These are phyloP conservation scores for Skeletonema tropicum DNA, from an alignment of 108 stramenopile genomes.

Conservation along the genomic window DNA sequence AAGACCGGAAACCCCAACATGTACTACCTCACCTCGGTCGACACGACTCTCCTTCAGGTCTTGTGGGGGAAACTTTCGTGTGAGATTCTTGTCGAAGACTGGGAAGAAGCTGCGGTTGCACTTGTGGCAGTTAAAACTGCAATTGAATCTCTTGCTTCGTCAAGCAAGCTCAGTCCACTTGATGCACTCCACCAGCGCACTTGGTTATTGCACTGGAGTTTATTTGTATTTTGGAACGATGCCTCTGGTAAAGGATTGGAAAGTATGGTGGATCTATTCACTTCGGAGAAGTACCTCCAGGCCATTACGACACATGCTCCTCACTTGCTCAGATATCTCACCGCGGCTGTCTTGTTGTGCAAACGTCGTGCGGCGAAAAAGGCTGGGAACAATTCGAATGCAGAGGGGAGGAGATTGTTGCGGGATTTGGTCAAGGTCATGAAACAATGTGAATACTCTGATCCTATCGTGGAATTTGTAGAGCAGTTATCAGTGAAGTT, in stretches of 20 bases:
- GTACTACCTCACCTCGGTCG: slow-evolving; percentile 78
- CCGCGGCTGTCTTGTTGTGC: slow-evolving; percentile 95
- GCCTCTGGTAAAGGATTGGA: slow-evolving; percentile 82
- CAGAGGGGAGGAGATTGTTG: slow-evolving; percentile 74
- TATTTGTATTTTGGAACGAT: slow-evolving; percentile 99
- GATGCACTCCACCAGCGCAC: slow-evolving; percentile 96
- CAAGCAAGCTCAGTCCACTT: slow-evolving; percentile 71
- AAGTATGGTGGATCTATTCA: slow-evolving; percentile 87
- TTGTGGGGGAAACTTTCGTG: slow-evolving; percentile 93
- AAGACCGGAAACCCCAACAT: slow-evolving; percentile 78
- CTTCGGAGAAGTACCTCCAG: slow-evolving; percentile 91
- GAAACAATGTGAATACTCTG: slow-evolving; percentile 91
- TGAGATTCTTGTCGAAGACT: slow-evolving; percentile 90
- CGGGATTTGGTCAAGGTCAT: slow-evolving; percentile 91
- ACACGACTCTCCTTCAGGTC: slow-evolving; percentile 72
- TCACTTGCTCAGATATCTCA: slow-evolving; percentile 96
- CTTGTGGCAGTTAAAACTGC: slow-evolving; percentile 83
- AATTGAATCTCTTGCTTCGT: slow-evolving; percentile 73
- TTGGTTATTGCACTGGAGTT: slow-evolving; percentile 98
- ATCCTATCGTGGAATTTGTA: slow-evolving; percentile 98
- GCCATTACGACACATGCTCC: slow-evolving; percentile 99
- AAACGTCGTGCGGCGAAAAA: slow-evolving; percentile 86
- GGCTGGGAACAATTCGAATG: slow-evolving; percentile 61
- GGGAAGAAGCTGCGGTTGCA: slow-evolving; percentile 87
- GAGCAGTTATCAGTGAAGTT: slow-evolving; percentile 95